Evolutionary conservation across 1,284 basidiomycete species (phyloP).

Genomic region (Leccinum subrobustum): DNA sequence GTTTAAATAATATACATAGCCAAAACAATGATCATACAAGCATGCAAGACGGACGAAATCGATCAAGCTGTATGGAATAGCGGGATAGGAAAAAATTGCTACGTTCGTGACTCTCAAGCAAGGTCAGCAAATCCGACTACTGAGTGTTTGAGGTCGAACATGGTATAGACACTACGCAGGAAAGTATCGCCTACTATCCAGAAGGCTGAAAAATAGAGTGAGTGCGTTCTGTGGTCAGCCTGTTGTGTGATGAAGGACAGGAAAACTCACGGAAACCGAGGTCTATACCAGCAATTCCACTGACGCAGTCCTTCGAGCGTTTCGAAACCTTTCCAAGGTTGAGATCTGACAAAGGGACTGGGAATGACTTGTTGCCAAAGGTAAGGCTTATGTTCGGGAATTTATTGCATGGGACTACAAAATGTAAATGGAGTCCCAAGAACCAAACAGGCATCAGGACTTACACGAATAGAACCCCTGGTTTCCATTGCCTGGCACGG

Average conservation of each 20-base stretch:
- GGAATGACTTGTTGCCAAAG: conserved; percentile 12
- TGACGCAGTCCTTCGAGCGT: conserved; percentile 17
- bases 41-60: background rate
- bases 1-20: background rate
- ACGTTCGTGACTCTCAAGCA: conserved; percentile 8
- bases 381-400: conserved; percentile 15
- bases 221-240: background rate
- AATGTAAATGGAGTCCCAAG: background rate
- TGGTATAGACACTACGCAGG: conserved; percentile 17
- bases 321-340: conserved; percentile 11
- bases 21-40: background rate
- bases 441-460: background rate
- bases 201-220: background rate
- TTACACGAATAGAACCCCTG: conserved; percentile 12
- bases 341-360: conserved; percentile 5
- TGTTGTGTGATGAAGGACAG: background rate
- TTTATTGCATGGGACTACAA: conserved; percentile 13
- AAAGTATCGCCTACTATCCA: conserved; percentile 23
- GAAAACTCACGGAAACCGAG: conserved; percentile 2
- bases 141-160: conserved; percentile 10
- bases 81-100: background rate
- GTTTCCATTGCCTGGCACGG: background rate
- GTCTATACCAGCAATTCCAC: conserved; percentile 4
- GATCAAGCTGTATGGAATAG: background rate
- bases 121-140: conserved; percentile 20